Evolutionary conservation across 176 grass and related monocot species (phyloP), one percentile per base, ranked within the genome.

Genomic region (Aegilops longissima): DNA sequence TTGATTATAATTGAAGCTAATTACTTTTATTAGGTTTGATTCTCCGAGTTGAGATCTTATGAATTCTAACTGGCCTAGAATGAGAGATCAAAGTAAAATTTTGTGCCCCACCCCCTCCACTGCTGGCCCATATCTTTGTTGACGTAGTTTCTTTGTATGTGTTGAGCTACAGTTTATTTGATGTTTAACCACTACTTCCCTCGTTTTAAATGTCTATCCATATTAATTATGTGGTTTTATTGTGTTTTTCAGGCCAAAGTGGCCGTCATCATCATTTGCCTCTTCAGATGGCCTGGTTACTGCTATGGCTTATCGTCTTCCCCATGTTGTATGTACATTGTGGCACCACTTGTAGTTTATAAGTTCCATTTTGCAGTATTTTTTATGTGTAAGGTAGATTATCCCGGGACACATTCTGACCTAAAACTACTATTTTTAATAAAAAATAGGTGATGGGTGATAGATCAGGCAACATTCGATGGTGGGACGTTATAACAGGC

Each of bases 401-500:
- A 79, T 80, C 70, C 67, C 80, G 36, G 67, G 71, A 73, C 6
- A 77, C 9, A 65, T 78, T 78, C 39, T 92, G 70, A 79, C 87
- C 70, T 83, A 31, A 89, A 73, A 61, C 30, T 69, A 78, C 76
- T 83, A 29, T 70, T 82, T 85, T 83, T 51, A 58, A 90, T 69
- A 52, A 86, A 84, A 78, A 74, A 88, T 86, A 98, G 96, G 96
- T 98, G 83, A 96, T 94, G 96, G 96, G 96, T 61, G 96, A 98
- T 88, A 93, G 90, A 88, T 92, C 88, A 76, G 96, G 96, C 61
- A 98, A 98, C 61, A 98, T 98, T 92, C 91, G 93, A 82, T 98
- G 96, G 96, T 98, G 96, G 96, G 96, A 98, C 89, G 96, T 98
- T 69, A 98, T 92, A 79, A 88, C 93, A 59, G 96, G 96, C 64